Base-by-base conservation (phyloP, 306 rosid species). In the Luffa acutangula region DNA sequence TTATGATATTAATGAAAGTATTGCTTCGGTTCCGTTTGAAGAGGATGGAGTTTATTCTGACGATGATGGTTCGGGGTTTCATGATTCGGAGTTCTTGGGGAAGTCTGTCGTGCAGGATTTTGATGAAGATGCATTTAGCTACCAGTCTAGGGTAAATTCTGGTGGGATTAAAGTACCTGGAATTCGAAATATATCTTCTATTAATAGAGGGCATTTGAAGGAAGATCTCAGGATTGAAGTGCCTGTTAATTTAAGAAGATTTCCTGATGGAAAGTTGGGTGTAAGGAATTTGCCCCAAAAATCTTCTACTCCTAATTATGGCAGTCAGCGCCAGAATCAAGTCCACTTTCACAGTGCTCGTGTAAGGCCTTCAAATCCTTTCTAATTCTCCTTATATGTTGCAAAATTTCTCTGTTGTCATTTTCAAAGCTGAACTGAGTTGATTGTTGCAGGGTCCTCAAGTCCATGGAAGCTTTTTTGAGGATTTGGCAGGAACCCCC, bases 401-500 rank as follows among this genome's bases (percentile, higher is more conserved):
- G n/a, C 52, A 37, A 10, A 10, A 3, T 76, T 37, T 76, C 66
- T 39, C 11, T 15, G 64, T 36, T 5, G 13, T 71, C 57, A 34
- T 25, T 45, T 53, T 34, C n/a, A 34, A 34, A 41, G 48, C 46
- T 77, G 48, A 57, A 57, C 33, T 56, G 80, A 56, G 80, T 57
- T 57, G 70, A 77, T 77, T 18, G 57, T 82, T 77, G 82, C 62
- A 86, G 92, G 88, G 82, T 18, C 17, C 85, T 46, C 77, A 75
- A 54, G 82, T 76, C 56, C 82, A 84, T 53, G 85, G 80, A 66
- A 87, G 88, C 45, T 6, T 82, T 69, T 66, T 39, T 65, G 84
- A 85, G 78, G 97, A 89, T 72, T 65, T 84, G 25, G 54, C 80
- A 20, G 96, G 96, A 79, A 91, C 99, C 84, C 99, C 99, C 3